phyloP scores from a whole-genome alignment of 495 filamentous ascomycete genomes.

The Penicillium taxi region DNA sequence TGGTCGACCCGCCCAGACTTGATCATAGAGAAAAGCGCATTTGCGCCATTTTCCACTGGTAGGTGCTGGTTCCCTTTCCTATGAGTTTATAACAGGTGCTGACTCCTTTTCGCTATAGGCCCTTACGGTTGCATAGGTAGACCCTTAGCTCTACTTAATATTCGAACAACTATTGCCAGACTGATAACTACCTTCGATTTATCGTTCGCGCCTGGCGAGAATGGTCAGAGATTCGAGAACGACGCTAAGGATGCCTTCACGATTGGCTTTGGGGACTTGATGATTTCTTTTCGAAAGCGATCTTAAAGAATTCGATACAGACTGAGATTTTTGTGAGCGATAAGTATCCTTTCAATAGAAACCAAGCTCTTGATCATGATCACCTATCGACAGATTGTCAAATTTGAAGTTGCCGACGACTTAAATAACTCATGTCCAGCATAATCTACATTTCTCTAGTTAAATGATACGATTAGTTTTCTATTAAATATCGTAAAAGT shows the following conservation, averaged over 20 bases:
- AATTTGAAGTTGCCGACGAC: too few species aligned
- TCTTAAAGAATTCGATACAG: too few species aligned
- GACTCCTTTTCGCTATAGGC: background rate
- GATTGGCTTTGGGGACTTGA: too few species aligned
- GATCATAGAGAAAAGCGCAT: slow-evolving; percentile 37
- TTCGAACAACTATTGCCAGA: slow-evolving; percentile 1
- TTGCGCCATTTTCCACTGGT: slow-evolving; percentile 44
- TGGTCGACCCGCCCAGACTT: slow-evolving; percentile 39
- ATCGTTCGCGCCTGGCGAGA: slow-evolving; percentile 1
- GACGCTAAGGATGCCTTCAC: slow-evolving; percentile 7
- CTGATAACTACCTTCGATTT: slow-evolving; percentile 5
- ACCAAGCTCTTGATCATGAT: too few species aligned
- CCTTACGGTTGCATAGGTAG: slow-evolving; percentile 4
- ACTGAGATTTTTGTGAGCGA: too few species aligned
- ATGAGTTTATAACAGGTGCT: background rate
- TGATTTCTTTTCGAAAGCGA: too few species aligned
- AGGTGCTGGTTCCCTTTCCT: background rate
- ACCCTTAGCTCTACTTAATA: slow-evolving; percentile 5
- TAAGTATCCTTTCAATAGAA: too few species aligned
- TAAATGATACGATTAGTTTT: too few species aligned
- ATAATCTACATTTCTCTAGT: too few species aligned
- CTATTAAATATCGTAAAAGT: too few species aligned
- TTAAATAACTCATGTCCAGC: too few species aligned
- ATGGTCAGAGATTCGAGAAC: slow-evolving; percentile 3
- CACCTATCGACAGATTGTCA: too few species aligned